Base-by-base conservation (phyloP, 2,329 filamentous ascomycete species). In the Gnomoniopsis sp. region DNA sequence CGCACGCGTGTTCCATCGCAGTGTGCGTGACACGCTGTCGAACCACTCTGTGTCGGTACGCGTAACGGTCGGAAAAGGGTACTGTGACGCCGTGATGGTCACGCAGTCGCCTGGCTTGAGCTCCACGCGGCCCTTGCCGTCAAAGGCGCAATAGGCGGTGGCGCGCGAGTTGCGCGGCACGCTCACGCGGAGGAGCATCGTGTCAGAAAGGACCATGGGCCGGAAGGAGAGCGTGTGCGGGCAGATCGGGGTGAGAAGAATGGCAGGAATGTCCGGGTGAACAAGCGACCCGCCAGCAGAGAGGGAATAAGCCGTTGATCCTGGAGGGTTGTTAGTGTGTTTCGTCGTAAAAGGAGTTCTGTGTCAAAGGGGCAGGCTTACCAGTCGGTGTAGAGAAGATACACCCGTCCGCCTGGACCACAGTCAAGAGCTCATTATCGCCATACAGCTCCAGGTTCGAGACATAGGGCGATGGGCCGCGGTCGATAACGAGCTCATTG, bases 401-500 rank as follows among this genome's bases (percentile, higher is more conserved):
- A 77, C 93, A 96, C 57, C 95, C 95, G 69, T 99, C 95, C 36
- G 95, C 95, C 75, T 96, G 93, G 50, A 99, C 90, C 53, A 97
- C 91, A 17, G 95, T 99, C 66, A 99, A 82, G 47, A 97, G 87
- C 73, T 96, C 91, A 69, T 96, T 90, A 70, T 99, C 95, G 63
- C 93, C 95, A 72, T 96, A 98, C 12, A 99, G 81, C 76, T 99
- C 95, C 43, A 99, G 82, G 75, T 96, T 96, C 47, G 93, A 98
- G 60, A 99, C 93, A 71, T 98, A 99, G 21, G 93, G 93, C 17
- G 91, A 96, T 68, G 95, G 95, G 63, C 95, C 95, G 61, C 95
- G 90, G 76, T 99, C 95, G 67, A 99, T 98, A 73, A 99, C 93
- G 53, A 99, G 87, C 77, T 99, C 95, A 75, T 99, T 99, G 64